Percentiles rank a stretch among this genome's conserved stretches.
Evolutionary conservation across 2,329 filamentous ascomycete genomes (phyloP).

Genomic region (Diaporthe citrichinensis): DNA sequence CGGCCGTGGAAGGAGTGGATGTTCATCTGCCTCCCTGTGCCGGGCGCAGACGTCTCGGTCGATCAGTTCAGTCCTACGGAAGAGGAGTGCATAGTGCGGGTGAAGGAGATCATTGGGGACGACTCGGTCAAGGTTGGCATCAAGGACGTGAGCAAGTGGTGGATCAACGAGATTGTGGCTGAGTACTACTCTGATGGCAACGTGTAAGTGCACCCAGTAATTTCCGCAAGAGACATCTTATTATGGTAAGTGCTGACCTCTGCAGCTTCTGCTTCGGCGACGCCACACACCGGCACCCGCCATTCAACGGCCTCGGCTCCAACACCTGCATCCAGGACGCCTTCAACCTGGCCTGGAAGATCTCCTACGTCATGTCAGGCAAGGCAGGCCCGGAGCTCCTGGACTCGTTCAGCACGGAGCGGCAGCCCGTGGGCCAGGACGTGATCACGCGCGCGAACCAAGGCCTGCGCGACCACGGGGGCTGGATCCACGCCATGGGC

Average conservation of each 20-base stretch:
- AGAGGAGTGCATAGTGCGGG: slow-evolving; percentile 61
- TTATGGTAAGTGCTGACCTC: slow-evolving; percentile 24
- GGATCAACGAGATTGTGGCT: slow-evolving; percentile 73
- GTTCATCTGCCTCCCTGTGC: slow-evolving; percentile 65
- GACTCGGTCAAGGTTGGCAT: slow-evolving; percentile 65
- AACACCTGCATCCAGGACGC: slow-evolving; percentile 73
- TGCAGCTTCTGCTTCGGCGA: slow-evolving; percentile 68
- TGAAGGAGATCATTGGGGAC: slow-evolving; percentile 69
- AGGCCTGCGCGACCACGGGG: slow-evolving; percentile 65
- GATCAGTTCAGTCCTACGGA: slow-evolving; percentile 55
- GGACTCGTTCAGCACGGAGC: slow-evolving; percentile 59
- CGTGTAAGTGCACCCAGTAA: slow-evolving; percentile 50
- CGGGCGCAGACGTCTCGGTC: slow-evolving; percentile 53
- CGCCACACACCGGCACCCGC: slow-evolving; percentile 71
- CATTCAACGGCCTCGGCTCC: slow-evolving; percentile 68
- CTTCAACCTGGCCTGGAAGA: slow-evolving; percentile 70
- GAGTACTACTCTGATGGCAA: slow-evolving; percentile 67
- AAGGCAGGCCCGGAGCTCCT: slow-evolving; percentile 56
- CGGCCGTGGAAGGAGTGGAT: slow-evolving; percentile 76
- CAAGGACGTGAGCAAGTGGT: slow-evolving; percentile 69
- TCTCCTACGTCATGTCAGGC: slow-evolving; percentile 61
- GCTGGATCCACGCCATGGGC: slow-evolving; percentile 62
- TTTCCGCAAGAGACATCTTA: too few species aligned
- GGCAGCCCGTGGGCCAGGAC: slow-evolving; percentile 63
- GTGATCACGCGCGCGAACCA: slow-evolving; percentile 71